Conservation (phyloP, 768 basidiomycete genomes). For the Xerocomellus intermedius region DNA sequence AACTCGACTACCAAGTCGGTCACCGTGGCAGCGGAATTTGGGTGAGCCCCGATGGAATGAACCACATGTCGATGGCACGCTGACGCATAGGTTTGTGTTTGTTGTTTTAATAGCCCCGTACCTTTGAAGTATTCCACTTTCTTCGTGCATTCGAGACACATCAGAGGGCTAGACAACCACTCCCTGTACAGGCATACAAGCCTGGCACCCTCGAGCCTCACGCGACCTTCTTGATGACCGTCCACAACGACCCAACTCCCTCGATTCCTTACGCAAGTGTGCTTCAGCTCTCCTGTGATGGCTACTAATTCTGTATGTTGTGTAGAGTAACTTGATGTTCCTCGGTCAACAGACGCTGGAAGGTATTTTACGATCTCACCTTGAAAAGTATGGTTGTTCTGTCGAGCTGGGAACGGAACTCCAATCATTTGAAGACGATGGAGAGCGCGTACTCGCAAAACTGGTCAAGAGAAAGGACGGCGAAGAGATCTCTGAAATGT, state of each 20-base stretch:
- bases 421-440: constrained; percentile 40
- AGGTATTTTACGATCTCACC: constrained; percentile 17
- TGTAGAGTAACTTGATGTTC: constrained; percentile 9
- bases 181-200: constrained; percentile 36
- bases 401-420: constrained; percentile 48
- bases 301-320: background rate
- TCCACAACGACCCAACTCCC: constrained; percentile 21
- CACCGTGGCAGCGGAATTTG: constrained; percentile 41
- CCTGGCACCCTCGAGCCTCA: constrained; percentile 16
- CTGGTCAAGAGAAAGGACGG: constrained; percentile 30
- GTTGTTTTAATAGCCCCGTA: constrained; percentile 25
- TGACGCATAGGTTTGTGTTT: background rate
- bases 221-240: constrained; percentile 4
- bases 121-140: constrained; percentile 44
- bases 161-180: constrained; percentile 28
- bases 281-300: background rate
- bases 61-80: background rate
- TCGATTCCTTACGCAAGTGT: constrained; percentile 27
- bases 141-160: constrained; percentile 41
- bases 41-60: constrained; percentile 21
- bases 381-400: constrained; percentile 22
- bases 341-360: constrained; percentile 34
- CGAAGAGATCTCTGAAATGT: constrained; percentile 26
- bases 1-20: constrained; percentile 33
- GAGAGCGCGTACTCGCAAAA: constrained; percentile 36